Percentiles rank a stretch among this genome's conserved stretches.
phyloP scores from a whole-genome alignment of 305 asterid genomes.

The Solanum aculeatissimum region DNA sequence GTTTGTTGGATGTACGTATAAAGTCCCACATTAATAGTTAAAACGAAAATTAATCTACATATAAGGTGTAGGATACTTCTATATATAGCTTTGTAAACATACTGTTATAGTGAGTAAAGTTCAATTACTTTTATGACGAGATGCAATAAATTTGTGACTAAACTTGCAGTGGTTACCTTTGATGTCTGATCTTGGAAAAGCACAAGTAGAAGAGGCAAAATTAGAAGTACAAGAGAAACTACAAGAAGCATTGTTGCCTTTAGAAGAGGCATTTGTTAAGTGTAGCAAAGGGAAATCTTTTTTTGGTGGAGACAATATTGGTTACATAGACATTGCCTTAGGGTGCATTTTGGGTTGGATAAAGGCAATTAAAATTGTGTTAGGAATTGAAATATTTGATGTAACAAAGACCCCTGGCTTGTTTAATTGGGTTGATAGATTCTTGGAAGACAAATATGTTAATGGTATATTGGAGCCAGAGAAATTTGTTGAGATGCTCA shows the following conservation, averaged over 20 bases:
- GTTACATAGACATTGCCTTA: slow-evolving; percentile 39
- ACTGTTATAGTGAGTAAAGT: background rate
- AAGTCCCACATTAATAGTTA: background rate
- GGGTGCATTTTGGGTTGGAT: slow-evolving; percentile 38
- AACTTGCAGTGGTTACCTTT: slow-evolving; percentile 28
- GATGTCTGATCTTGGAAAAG: slow-evolving; percentile 12
- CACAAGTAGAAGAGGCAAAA: slow-evolving; percentile 25
- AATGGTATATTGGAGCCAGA: slow-evolving; percentile 23
- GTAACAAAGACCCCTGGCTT: slow-evolving; percentile 23
- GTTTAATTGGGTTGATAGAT: slow-evolving; percentile 24
- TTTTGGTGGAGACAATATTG: slow-evolving; percentile 43
- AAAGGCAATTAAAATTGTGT: slow-evolving; percentile 6
- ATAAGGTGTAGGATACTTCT: background rate
- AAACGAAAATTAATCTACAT: background rate
- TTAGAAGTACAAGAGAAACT: background rate
- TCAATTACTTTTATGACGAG: background rate
- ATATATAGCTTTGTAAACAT: background rate
- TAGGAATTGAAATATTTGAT: slow-evolving; percentile 20
- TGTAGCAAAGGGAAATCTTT: slow-evolving; percentile 29
- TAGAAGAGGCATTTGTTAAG: slow-evolving; percentile 37
- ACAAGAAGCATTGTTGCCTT: slow-evolving; percentile 13
- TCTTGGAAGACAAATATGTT: slow-evolving; percentile 12
- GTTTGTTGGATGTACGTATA: background rate
- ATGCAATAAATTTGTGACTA: background rate
- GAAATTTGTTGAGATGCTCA: slow-evolving; percentile 19